phyloP scores from a whole-genome alignment of 78 protist species.

The Dictyostelium intermedium region DNA sequence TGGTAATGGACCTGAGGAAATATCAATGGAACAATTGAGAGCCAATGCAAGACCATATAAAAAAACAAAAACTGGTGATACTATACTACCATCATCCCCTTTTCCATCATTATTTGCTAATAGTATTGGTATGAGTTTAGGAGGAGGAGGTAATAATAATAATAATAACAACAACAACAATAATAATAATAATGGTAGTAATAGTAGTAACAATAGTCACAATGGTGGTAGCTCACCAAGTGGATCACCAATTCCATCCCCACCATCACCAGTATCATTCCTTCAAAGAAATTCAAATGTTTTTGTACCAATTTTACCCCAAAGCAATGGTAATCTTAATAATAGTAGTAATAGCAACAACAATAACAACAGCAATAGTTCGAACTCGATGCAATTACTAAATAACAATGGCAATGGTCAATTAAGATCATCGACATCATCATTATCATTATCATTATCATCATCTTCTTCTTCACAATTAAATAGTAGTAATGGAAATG shows the following conservation, averaged over 20 bases:
- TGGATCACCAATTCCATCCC: conserved; percentile 62
- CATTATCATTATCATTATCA: background rate
- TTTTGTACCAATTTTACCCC: conserved; percentile 30
- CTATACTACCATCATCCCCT: background rate
- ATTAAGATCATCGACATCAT: background rate
- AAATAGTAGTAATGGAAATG: background rate
- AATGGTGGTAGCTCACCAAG: conserved; percentile 1
- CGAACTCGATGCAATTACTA: background rate
- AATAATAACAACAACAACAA: background rate
- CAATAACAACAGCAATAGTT: background rate
- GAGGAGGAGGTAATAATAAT: background rate
- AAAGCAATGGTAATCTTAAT: background rate
- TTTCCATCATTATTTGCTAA: conserved; percentile 13
- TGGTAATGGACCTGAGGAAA: conserved; percentile 75
- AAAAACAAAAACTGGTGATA: conserved; percentile 7
- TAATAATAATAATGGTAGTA: background rate
- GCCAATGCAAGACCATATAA: conserved; percentile 38
- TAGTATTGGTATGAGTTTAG: background rate
- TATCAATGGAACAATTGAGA: conserved; percentile 15
- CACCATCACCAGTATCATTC: conserved; percentile 52
- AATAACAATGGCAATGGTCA: background rate
- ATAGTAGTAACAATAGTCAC: background rate
- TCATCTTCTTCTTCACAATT: background rate
- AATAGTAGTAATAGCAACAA: background rate
- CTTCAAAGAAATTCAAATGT: background rate